A percentile compares a stretch with the other conserved stretches of the same genome.
Evolutionary conservation across 2,329 filamentous ascomycete genomes (phyloP).

Genomic region (Dactylellina haptotyla): DNA sequence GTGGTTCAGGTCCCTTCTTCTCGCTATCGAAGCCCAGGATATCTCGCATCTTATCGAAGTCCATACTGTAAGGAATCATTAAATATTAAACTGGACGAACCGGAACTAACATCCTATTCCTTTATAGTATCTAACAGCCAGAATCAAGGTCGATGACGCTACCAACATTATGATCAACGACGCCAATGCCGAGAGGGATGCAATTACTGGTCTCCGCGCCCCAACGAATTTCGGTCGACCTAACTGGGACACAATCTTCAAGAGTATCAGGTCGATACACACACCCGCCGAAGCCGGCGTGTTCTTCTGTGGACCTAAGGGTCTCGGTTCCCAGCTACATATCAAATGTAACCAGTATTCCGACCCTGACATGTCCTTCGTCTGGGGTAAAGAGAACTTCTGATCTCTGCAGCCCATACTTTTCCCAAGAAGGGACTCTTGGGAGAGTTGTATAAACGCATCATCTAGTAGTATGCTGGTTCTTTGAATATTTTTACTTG

Average conservation of each 20-base stretch:
- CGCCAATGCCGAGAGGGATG: conserved; percentile 82
- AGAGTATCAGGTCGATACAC: conserved; percentile 81
- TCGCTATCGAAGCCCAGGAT: conserved; percentile 88
- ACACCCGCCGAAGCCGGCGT: conserved; percentile 77
- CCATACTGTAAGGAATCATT: conserved; percentile 68
- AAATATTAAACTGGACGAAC: conserved; percentile 46
- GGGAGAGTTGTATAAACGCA: too few species aligned
- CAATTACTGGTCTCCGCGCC: conserved; percentile 82
- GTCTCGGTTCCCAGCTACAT: conserved; percentile 78
- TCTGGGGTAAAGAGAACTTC: conserved; percentile 68
- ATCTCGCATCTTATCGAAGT: conserved; percentile 86
- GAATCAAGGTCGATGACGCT: conserved; percentile 84
- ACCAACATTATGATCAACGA: conserved; percentile 95
- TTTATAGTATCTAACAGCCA: conserved; percentile 76
- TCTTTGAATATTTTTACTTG: too few species aligned
- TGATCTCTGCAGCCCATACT: conserved; percentile 57
- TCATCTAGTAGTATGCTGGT: too few species aligned
- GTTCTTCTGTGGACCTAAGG: conserved; percentile 88
- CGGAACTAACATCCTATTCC: background rate
- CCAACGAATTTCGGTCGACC: conserved; percentile 87
- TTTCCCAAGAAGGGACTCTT: too few species aligned
- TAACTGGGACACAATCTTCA: conserved; percentile 92
- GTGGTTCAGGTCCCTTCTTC: conserved; percentile 85
- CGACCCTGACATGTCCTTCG: conserved; percentile 75
- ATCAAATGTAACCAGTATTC: conserved; percentile 89